Conservation (phyloP, 176 grass and related monocot genomes). For the Oryza nivara region DNA sequence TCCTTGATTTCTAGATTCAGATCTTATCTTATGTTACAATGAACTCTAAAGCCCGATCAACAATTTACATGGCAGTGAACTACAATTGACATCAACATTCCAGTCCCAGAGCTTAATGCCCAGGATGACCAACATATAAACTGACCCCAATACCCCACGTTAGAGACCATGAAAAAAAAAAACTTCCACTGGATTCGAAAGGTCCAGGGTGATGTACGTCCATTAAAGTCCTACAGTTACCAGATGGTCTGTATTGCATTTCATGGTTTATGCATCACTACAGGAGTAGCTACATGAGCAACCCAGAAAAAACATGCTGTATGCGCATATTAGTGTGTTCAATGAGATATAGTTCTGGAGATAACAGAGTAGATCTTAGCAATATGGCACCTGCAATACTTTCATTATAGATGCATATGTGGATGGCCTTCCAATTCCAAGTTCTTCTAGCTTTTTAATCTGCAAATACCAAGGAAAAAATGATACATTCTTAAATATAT, state of each 20-base stretch:
- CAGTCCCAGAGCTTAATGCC: neutral
- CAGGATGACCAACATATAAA: neutral
- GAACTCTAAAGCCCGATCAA: neutral
- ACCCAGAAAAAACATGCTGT: slow-evolving; percentile 8
- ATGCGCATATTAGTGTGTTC: neutral
- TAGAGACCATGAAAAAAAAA: neutral
- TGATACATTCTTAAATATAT: slow-evolving; percentile 21
- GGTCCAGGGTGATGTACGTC: neutral
- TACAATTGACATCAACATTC: too few species aligned
- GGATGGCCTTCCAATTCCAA: slow-evolving; percentile 97
- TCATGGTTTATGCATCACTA: slow-evolving; percentile 1
- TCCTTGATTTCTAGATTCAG: neutral
- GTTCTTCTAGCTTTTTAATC: slow-evolving; percentile 98
- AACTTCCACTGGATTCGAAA: slow-evolving; percentile 1
- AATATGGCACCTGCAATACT: slow-evolving; percentile 74
- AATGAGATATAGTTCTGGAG: slow-evolving; percentile 20
- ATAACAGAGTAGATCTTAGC: slow-evolving; percentile 14
- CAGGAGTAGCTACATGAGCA: neutral
- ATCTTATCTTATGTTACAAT: neutral
- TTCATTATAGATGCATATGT: slow-evolving; percentile 95
- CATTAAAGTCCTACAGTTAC: neutral
- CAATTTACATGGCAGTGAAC: too few species aligned
- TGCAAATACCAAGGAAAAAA: slow-evolving; percentile 40
- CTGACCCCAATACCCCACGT: neutral
- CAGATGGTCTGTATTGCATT: neutral